These are phyloP conservation scores for Tetracentron sinense DNA, from an alignment of 164 flowering plant species.

Conservation along the genomic window DNA sequence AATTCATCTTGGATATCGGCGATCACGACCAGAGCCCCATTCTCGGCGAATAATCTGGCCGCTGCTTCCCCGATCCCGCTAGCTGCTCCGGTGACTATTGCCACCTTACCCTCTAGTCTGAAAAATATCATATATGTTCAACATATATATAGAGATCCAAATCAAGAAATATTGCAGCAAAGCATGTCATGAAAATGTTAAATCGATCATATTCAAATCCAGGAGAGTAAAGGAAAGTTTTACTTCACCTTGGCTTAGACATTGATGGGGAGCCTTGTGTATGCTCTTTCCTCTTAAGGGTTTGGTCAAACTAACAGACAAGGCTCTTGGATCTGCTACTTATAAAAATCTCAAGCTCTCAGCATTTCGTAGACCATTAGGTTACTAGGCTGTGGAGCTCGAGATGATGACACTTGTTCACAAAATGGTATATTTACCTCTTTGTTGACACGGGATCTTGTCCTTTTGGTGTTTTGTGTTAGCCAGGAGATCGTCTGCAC, in stretches of 20 bases:
- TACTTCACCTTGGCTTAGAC: constrained; percentile 29
- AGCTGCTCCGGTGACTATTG: constrained; percentile 67
- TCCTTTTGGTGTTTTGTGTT: too few relatives aligned
- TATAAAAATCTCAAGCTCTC: background rate
- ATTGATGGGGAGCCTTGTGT: constrained; percentile 11
- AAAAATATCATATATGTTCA: background rate
- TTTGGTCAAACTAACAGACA: background rate
- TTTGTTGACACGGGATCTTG: too few relatives aligned
- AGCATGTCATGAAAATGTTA: too few relatives aligned
- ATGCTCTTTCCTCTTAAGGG: background rate
- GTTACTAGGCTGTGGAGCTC: constrained; percentile 5
- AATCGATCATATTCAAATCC: too few relatives aligned
- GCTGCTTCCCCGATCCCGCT: constrained; percentile 78
- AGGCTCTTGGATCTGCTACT: constrained; percentile 12
- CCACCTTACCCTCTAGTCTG: constrained; percentile 74
- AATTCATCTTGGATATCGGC: constrained; percentile 67
- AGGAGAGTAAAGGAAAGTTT: too few relatives aligned
- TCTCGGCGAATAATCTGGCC: constrained; percentile 43
- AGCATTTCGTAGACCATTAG: background rate
- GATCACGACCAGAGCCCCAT: constrained; percentile 58
- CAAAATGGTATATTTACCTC: too few relatives aligned
- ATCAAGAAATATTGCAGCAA: background rate
- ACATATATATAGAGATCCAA: background rate
- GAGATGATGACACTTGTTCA: background rate
- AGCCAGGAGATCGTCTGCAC: too few relatives aligned